Conservation (phyloP, 352 stramenopile species). For the Pythium chondricola region DNA sequence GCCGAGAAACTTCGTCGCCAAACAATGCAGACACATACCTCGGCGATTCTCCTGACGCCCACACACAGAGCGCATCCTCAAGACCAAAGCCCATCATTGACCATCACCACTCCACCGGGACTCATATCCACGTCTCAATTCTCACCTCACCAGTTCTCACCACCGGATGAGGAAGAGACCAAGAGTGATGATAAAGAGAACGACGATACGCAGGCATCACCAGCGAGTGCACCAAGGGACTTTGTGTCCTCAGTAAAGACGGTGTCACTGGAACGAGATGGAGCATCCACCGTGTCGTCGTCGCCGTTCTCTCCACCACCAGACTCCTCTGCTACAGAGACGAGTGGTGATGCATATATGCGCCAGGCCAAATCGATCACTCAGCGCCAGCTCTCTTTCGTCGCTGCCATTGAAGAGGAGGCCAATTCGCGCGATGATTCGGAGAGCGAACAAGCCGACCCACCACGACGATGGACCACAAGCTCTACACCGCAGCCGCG, state of each 20-base stretch:
- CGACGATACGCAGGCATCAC: too few relatives aligned
- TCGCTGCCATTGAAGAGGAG: constrained; percentile 48
- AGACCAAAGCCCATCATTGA: background rate
- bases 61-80: background rate
- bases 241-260: constrained; percentile 15
- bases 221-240: background rate
- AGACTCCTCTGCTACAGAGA: background rate
- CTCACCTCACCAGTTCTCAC: constrained; percentile 14
- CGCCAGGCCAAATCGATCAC: constrained; percentile 19
- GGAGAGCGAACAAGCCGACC: background rate
- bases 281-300: constrained; percentile 2
- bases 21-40: background rate
- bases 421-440: constrained; percentile 6
- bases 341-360: background rate
- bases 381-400: constrained; percentile 38
- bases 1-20: constrained; percentile 15
- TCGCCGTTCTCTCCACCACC: background rate
- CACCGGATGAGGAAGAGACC: constrained; percentile 14
- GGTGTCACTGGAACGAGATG: constrained; percentile 12
- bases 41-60: too few relatives aligned
- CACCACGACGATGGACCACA: background rate
- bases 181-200: constrained; percentile 26
- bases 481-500: background rate
- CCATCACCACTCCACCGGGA: constrained; percentile 1
- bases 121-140: constrained; percentile 21